Conservation (phyloP, 805 yeast species). For the Geotrichum ghanense region DNA sequence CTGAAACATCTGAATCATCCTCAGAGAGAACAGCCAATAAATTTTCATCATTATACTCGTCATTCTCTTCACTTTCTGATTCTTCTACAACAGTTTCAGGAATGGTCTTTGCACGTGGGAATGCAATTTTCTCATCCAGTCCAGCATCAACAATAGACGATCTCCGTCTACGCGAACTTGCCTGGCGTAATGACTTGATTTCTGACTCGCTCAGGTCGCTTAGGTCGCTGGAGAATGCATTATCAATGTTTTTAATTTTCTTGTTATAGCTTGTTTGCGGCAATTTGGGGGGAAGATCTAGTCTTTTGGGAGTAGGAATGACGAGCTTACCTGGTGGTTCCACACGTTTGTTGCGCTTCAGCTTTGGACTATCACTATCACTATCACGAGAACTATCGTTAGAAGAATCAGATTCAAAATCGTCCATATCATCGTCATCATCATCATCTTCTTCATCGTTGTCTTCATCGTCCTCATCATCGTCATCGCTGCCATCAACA, state of each 20-base stretch:
- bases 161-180: slow-evolving; percentile 28
- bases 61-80: slow-evolving; percentile 12
- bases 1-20: slow-evolving; percentile 34
- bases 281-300: slow-evolving; percentile 10
- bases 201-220: background rate
- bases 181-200: slow-evolving; percentile 25
- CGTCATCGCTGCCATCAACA: slow-evolving; percentile 29
- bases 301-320: slow-evolving; percentile 12
- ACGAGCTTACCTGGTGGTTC: slow-evolving; percentile 1
- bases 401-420: slow-evolving; percentile 5
- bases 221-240: slow-evolving; percentile 36
- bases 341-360: background rate
- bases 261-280: slow-evolving; percentile 28
- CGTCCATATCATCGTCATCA: slow-evolving; percentile 11
- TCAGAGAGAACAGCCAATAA: slow-evolving; percentile 20
- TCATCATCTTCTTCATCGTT: slow-evolving; percentile 29
- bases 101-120: slow-evolving; percentile 29
- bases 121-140: slow-evolving; percentile 25
- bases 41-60: slow-evolving; percentile 10
- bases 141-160: slow-evolving; percentile 11
- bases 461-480: slow-evolving; percentile 30
- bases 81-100: slow-evolving; percentile 58
- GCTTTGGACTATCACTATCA: background rate
- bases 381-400: background rate
- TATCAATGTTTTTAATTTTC: slow-evolving; percentile 28